Conservation (phyloP, 2,329 filamentous ascomycete species). For the Fusarium temperatum region DNA sequence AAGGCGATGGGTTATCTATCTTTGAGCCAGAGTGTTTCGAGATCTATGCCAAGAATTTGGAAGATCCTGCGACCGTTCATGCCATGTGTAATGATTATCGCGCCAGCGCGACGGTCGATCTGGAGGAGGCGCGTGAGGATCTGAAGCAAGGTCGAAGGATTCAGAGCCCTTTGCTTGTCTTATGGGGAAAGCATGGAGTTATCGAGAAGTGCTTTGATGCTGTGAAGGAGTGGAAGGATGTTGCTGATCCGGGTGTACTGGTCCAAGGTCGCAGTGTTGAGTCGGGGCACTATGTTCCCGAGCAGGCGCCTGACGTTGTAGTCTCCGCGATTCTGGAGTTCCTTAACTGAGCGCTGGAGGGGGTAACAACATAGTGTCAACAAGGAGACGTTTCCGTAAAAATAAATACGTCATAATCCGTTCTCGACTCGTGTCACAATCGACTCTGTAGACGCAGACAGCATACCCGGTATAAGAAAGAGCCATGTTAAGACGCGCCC, state of each 20-base stretch:
- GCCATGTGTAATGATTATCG: constrained; percentile 66
- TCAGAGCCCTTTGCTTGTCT: constrained; percentile 55
- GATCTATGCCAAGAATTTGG: constrained; percentile 54
- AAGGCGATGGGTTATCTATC: constrained; percentile 47
- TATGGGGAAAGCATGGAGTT: constrained; percentile 60
- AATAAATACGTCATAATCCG: background rate
- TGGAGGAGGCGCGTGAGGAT: constrained; percentile 60
- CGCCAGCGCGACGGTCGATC: constrained; percentile 60
- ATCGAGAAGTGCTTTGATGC: constrained; percentile 61
- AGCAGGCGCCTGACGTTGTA: constrained; percentile 59
- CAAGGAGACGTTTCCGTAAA: too few relatives aligned
- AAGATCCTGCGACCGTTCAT: constrained; percentile 53
- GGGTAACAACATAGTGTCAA: rapidly evolving
- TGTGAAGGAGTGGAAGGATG: constrained; percentile 59
- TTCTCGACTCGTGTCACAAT: background rate
- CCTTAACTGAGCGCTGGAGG: constrained; percentile 38
- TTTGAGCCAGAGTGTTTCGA: constrained; percentile 49
- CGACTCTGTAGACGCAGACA: background rate
- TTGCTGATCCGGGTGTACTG: constrained; percentile 47
- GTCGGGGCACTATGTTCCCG: constrained; percentile 60
- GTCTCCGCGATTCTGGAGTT: constrained; percentile 53
- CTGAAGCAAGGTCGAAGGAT: constrained; percentile 54
- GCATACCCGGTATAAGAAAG: too few relatives aligned
- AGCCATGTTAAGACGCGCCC: too few relatives aligned
- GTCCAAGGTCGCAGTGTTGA: constrained; percentile 55